Evolutionary conservation across 345 rosid species (phyloP).

Genomic region (Rubroshorea leprosula): DNA sequence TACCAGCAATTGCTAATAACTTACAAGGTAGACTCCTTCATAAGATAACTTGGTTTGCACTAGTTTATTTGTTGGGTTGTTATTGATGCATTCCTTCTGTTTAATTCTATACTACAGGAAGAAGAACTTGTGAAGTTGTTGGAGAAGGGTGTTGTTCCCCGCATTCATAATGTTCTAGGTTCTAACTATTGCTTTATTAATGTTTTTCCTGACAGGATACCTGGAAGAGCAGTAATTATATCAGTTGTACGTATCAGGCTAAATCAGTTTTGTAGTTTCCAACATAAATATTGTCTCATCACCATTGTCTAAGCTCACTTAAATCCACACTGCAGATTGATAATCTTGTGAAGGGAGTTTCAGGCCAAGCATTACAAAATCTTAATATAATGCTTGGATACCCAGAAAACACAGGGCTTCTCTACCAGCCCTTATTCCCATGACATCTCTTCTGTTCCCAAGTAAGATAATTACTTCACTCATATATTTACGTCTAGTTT

Average conservation of each 20-base stretch:
- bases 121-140: constrained; percentile 78
- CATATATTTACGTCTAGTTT: too few species aligned
- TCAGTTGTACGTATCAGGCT: constrained; percentile 64
- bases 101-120: constrained; percentile 31
- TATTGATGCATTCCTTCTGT: neutral
- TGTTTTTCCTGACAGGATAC: constrained; percentile 81
- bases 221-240: constrained; percentile 82
- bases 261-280: neutral
- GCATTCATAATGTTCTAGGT: constrained; percentile 78
- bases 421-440: constrained; percentile 71
- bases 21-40: constrained; percentile 80
- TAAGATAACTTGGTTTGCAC: too few species aligned
- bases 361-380: constrained; percentile 95
- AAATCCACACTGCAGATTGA: constrained; percentile 56
- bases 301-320: constrained; percentile 5
- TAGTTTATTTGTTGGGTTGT: too few species aligned
- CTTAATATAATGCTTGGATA: constrained; percentile 86
- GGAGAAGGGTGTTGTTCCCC: constrained; percentile 73
- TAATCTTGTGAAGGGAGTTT: constrained; percentile 96
- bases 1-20: constrained; percentile 44
- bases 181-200: constrained; percentile 85
- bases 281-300: neutral
- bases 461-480: too few species aligned
- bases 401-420: constrained; percentile 82
- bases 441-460: too few species aligned